Evolutionary conservation across 2,329 filamentous ascomycete species (phyloP).

Genomic region (Phialophora verrucosa): DNA sequence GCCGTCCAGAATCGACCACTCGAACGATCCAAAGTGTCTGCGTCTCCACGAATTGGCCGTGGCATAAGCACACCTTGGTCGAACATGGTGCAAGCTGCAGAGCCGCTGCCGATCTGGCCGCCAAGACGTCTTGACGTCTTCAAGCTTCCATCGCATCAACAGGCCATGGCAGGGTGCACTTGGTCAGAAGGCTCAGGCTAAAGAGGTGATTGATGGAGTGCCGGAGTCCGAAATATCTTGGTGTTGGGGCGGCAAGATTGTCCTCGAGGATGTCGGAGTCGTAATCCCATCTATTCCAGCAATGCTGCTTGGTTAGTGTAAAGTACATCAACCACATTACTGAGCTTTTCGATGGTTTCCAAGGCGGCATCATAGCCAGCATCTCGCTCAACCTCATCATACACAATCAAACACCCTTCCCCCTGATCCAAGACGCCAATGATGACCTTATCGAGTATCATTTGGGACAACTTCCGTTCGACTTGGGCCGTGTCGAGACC

Average conservation of each 20-base stretch:
- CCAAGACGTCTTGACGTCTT: constrained; percentile 5
- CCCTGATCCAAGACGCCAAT: constrained; percentile 97
- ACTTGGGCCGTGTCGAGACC: constrained; percentile 95
- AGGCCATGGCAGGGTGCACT: not conserved
- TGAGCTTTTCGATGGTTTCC: constrained; percentile 94
- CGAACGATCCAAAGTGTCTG: not conserved
- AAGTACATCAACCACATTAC: constrained; percentile 94
- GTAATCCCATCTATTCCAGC: constrained; percentile 72
- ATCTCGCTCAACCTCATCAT: constrained; percentile 91
- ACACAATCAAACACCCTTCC: constrained; percentile 96
- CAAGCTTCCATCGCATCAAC: not conserved
- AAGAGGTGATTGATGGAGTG: not conserved
- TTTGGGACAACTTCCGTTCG: constrained; percentile 96
- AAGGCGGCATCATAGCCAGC: constrained; percentile 93
- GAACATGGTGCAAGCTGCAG: not conserved
- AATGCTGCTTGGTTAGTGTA: constrained; percentile 97
- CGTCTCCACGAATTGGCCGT: not conserved
- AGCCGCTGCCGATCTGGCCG: not conserved
- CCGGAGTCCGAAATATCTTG: not conserved
- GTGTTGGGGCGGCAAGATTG: not conserved
- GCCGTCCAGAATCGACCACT: not conserved
- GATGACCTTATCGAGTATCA: constrained; percentile 99
- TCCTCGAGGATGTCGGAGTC: not conserved
- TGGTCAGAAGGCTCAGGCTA: not conserved
- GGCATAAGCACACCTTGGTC: not conserved